Conservation (phyloP, 1,284 basidiomycete genomes). For the Microbotryomycetes sp. region DNA sequence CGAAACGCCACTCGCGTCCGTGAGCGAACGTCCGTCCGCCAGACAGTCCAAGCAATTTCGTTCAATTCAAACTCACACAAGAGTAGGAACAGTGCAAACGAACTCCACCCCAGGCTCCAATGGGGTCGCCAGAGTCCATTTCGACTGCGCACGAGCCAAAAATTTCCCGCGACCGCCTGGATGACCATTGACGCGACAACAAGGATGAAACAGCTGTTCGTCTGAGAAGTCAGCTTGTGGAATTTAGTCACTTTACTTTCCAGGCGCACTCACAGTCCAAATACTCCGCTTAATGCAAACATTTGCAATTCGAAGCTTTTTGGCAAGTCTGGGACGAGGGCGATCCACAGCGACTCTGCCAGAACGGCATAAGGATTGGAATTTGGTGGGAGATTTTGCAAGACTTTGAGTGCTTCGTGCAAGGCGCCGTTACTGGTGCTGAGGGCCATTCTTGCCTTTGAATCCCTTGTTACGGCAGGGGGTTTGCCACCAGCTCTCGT, state of each 20-base stretch:
- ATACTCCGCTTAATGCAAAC: not conserved
- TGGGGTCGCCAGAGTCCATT: not conserved
- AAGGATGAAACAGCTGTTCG: not conserved
- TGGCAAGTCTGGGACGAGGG: not conserved
- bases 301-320: not conserved
- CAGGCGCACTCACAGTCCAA: not conserved
- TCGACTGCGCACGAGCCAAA: slow-evolving; percentile 2
- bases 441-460: not conserved
- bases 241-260: too few relatives aligned
- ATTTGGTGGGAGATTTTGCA: not conserved
- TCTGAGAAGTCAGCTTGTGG: too few relatives aligned
- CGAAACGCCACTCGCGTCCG: not conserved
- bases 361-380: slow-evolving; percentile 4
- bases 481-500: slow-evolving; percentile 1
- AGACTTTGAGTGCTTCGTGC: too few relatives aligned
- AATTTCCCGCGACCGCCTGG: not conserved
- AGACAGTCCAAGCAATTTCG: not conserved
- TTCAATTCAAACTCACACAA: not conserved
- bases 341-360: not conserved
- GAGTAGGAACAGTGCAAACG: slow-evolving; percentile 1
- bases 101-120: slow-evolving; percentile 4
- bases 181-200: slow-evolving; percentile 4
- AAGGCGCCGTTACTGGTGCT: not conserved
- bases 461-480: not conserved
- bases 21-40: not conserved